These are phyloP conservation scores for Alternaria sp. DNA, from an alignment of 2,329 filamentous ascomycete species.

Conservation along the genomic window DNA sequence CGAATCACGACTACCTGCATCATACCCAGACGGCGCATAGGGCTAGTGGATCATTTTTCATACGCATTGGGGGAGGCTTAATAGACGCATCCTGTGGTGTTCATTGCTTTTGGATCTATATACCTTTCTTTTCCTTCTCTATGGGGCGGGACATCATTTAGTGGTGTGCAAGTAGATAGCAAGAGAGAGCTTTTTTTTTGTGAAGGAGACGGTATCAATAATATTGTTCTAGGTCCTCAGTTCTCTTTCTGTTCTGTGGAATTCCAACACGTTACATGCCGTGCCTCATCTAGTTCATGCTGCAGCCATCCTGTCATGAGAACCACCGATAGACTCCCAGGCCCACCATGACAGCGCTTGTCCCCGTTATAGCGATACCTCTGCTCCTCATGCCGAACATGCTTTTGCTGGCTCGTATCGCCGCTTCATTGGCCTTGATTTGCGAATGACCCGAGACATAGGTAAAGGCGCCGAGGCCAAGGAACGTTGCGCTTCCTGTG, in stretches of 20 bases:
- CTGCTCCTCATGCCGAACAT: slow-evolving; percentile 54
- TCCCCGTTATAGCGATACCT: slow-evolving; percentile 52
- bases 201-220: slow-evolving; percentile 1
- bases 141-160: slow-evolving; percentile 25
- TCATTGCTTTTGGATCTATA: slow-evolving; percentile 26
- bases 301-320: slow-evolving; percentile 28
- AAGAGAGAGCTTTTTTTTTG: not conserved
- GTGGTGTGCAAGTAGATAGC: slow-evolving; percentile 10
- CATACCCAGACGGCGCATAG: slow-evolving; percentile 31
- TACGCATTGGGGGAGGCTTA: slow-evolving; percentile 33
- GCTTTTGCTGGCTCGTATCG: slow-evolving; percentile 53
- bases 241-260: not conserved
- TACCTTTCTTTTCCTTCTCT: slow-evolving; percentile 18
- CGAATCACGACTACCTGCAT: slow-evolving; percentile 32
- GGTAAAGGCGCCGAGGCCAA: slow-evolving; percentile 58
- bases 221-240: not conserved
- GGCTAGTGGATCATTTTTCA: slow-evolving; percentile 24
- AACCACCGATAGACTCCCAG: slow-evolving; percentile 56
- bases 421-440: slow-evolving; percentile 51
- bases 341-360: slow-evolving; percentile 53
- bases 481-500: slow-evolving; percentile 56
- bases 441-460: slow-evolving; percentile 58
- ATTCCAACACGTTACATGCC: not conserved
- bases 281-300: not conserved
- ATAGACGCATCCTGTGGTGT: slow-evolving; percentile 40